phyloP scores from a whole-genome alignment of 345 rosid genomes.

The Hevea brasiliensis region DNA sequence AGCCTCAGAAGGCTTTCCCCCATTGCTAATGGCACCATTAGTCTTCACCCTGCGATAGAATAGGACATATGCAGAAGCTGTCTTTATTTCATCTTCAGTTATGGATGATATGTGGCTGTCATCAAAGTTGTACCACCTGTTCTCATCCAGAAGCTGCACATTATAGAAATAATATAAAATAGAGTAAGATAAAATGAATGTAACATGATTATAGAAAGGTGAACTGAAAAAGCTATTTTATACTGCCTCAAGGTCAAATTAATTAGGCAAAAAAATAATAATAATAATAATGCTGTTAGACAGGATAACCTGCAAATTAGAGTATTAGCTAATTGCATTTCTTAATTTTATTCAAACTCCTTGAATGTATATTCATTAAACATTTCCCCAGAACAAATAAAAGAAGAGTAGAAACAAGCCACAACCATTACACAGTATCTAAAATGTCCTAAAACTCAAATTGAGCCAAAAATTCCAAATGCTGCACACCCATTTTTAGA shows the following conservation, averaged over 20 bases:
- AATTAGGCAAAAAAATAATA: not conserved
- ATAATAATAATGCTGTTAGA: too few species aligned
- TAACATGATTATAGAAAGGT: not conserved
- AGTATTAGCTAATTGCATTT: too few species aligned
- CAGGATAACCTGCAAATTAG: too few species aligned
- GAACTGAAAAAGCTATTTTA: not conserved
- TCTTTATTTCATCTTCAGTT: constrained; percentile 91
- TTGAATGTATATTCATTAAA: too few species aligned
- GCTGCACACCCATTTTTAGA: not conserved
- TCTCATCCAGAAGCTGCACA: constrained; percentile 88
- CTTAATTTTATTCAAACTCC: too few species aligned
- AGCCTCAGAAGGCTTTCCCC: constrained; percentile 28
- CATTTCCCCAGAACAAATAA: too few species aligned
- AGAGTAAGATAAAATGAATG: not conserved
- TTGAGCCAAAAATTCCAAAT: not conserved
- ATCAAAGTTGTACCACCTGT: constrained; percentile 94
- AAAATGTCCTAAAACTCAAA: not conserved
- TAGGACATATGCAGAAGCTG: constrained; percentile 93
- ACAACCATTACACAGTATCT: not conserved
- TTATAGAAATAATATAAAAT: constrained; percentile 5
- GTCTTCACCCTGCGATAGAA: constrained; percentile 75
- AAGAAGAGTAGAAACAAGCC: too few species aligned
- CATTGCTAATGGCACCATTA: constrained; percentile 38
- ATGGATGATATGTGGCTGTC: constrained; percentile 85
- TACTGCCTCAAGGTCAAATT: not conserved